Evolutionary conservation across 306 rosid genomes (phyloP), one percentile per base, ranked within the genome.

Genomic region (Senna siamea): DNA sequence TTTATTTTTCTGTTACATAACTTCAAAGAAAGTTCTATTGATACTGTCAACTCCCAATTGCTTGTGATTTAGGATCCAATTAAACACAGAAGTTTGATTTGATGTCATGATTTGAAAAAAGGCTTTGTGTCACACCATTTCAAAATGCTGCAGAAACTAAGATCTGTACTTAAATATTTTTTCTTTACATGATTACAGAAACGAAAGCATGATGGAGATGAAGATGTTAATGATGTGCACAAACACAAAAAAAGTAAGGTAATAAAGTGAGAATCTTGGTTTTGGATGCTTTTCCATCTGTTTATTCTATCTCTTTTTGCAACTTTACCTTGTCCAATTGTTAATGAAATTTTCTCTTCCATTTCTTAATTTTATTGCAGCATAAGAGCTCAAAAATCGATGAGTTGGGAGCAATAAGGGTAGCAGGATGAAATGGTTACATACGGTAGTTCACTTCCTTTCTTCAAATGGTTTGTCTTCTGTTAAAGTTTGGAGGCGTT

Each of bases 221-320:
- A 94, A 79, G 97, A 94, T 68, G 75, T 83, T 56, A 87, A 84
- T 69, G 98, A 94, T 76, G 79, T 90, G 78, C 92, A 88, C 87
- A 90, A 91, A 69, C 99, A 92, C 90, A 94, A 92, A 88, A 94
- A 90, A 85, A 94, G 95, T 78, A 94, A 94, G 98, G 98, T 94
- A 91, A 94, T 85, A 73, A 40, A 77, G 61, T 71, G 59, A 54
- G 58, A 41, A 54, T 7, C 18, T 73, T 66, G 69, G 18, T 70
- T 76, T 12, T 4, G 41, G 66, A 63, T 50, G 59, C 28, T 38
- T 74, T 50, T 62, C 44, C 44, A 55, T 56, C 6, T 5, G 7
- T 48, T 40, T 20, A 18, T 30, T 55, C 52, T 58, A 23, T 74
- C 26, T 43, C 63, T 70, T 43, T 1, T 56, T 76, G 13, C 32